phyloP scores from a whole-genome alignment of 257 asterid genomes.

The Scutellaria baicalensis region DNA sequence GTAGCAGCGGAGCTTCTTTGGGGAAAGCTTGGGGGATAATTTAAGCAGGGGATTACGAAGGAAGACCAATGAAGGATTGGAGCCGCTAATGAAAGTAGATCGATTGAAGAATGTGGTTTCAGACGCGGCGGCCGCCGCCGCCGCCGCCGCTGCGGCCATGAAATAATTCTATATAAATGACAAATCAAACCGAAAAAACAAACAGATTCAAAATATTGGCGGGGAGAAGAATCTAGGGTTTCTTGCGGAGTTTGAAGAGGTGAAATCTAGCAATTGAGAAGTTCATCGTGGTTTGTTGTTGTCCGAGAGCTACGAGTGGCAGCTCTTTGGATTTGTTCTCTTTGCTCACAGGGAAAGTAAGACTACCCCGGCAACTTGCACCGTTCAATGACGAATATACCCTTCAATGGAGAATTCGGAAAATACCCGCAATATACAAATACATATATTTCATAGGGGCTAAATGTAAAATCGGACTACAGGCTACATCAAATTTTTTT shows the following conservation, averaged over 20 bases:
- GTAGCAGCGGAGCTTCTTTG: slow-evolving; percentile 19
- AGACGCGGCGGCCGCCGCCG: slow-evolving; percentile 27
- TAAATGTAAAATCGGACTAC: no score
- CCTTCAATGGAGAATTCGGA: slow-evolving; percentile 21
- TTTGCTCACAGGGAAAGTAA: background rate
- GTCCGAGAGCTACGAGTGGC: slow-evolving; percentile 21
- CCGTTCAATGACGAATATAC: slow-evolving; percentile 22
- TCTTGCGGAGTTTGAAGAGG: slow-evolving; percentile 33
- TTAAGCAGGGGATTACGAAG: slow-evolving; percentile 20
- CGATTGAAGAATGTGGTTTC: slow-evolving; percentile 30
- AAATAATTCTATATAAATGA: background rate
- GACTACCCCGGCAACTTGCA: slow-evolving; percentile 26
- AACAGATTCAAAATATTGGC: background rate
- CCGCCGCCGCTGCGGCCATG: slow-evolving; percentile 49
- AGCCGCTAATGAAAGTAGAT: slow-evolving; percentile 10
- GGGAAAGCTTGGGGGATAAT: slow-evolving; percentile 20
- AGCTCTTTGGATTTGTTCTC: slow-evolving; percentile 11
- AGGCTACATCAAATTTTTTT: no score
- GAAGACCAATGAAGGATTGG: slow-evolving; percentile 22
- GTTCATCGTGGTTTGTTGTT: slow-evolving; percentile 32
- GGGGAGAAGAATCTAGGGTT: slow-evolving; percentile 8
- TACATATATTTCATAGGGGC: no score
- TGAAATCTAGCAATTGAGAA: slow-evolving; percentile 35
- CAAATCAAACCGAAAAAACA: background rate
- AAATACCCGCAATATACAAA: no score